A percentile compares a stretch with the other conserved stretches of the same genome.
Evolutionary conservation across 2,329 filamentous ascomycete species (phyloP).

Genomic region (Monilinia aucupariae): DNA sequence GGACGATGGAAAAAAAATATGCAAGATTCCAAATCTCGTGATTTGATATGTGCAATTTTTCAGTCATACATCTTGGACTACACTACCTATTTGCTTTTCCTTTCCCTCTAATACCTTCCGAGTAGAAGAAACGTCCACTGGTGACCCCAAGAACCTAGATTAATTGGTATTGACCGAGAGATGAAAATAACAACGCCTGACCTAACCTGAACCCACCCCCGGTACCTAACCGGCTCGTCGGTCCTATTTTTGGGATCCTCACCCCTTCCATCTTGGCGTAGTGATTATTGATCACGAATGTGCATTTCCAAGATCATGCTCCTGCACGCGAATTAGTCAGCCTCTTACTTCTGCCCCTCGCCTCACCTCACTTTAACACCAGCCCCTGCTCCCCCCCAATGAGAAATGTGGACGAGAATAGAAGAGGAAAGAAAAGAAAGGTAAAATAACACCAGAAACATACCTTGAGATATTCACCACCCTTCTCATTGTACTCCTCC

Average conservation of each 20-base stretch:
- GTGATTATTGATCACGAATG: constrained; percentile 36
- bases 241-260: neutral
- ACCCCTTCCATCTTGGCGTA: neutral
- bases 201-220: neutral
- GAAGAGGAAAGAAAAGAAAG: neutral
- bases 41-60: no score
- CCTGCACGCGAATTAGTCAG: constrained; percentile 39
- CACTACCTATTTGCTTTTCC: neutral
- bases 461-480: constrained; percentile 85
- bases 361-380: neutral
- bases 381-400: no score
- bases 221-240: neutral
- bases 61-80: no score
- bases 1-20: no score
- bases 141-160: neutral
- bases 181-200: neutral
- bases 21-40: no score
- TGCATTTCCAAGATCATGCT: constrained; percentile 62
- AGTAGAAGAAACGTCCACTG: neutral
- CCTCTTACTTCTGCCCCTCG: neutral
- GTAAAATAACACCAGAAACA: neutral
- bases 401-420: neutral
- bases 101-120: neutral
- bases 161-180: neutral
- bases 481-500: constrained; percentile 88